Percentiles rank a stretch among this genome's conserved stretches.
phyloP scores from a whole-genome alignment of 305 asterid genomes.

The Solanum chacoense region DNA sequence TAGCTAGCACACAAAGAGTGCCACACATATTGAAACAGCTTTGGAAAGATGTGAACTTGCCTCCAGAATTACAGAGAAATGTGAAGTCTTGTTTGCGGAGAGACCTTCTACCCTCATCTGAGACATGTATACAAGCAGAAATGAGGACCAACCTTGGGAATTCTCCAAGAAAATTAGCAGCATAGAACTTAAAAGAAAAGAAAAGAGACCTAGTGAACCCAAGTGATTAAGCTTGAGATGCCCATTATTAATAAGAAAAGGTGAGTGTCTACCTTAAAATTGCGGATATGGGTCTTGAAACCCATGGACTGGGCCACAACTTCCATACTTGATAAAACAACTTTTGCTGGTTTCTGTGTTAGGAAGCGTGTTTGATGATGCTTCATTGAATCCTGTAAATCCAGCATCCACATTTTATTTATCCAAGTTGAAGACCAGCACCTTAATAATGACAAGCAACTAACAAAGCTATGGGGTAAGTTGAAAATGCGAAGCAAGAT shows the following conservation, averaged over 20 bases:
- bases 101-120: conserved; percentile 99
- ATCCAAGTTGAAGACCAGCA: neutral
- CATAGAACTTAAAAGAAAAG: neutral
- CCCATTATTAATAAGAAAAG: neutral
- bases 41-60: conserved; percentile 21
- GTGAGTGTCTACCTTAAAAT: conserved; percentile 55
- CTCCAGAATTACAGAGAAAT: conserved; percentile 86
- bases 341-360: conserved; percentile 85
- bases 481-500: neutral
- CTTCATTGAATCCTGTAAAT: conserved; percentile 55
- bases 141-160: neutral
- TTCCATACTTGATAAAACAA: conserved; percentile 89
- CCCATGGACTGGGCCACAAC: conserved; percentile 98
- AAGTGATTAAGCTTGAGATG: neutral
- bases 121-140: neutral
- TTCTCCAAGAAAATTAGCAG: neutral
- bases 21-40: neutral
- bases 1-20: neutral
- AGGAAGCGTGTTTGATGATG: conserved; percentile 89
- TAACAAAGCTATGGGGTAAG: neutral
- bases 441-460: neutral
- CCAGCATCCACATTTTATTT: neutral
- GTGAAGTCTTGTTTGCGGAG: conserved; percentile 61
- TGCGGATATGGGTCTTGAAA: conserved; percentile 93
- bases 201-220: neutral